Percentiles rank a stretch among this genome's conserved stretches.
Conservation (phyloP, 2,329 filamentous ascomycete genomes). For the Sclerotinia minor region DNA sequence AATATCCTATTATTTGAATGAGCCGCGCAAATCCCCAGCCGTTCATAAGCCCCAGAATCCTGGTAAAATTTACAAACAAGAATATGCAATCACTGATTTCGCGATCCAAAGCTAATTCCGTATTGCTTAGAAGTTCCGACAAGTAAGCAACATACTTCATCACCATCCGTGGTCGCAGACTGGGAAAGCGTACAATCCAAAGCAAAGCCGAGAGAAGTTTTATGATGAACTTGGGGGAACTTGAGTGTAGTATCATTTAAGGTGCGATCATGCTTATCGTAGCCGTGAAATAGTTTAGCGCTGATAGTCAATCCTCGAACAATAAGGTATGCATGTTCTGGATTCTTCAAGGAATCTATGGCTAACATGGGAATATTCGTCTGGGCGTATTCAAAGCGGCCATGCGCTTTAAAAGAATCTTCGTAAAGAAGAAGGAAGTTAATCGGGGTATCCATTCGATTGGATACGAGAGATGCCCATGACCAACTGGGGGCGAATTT, state of each 20-base stretch:
- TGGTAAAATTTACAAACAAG: neutral
- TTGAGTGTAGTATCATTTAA: neutral
- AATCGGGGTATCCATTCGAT: neutral
- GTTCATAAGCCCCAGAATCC: neutral
- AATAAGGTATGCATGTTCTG: neutral
- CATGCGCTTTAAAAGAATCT: neutral
- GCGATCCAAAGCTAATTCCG: neutral
- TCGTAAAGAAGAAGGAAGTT: neutral
- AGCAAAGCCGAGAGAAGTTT: neutral
- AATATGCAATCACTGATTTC: neutral
- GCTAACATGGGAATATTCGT: neutral
- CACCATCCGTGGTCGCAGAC: neutral
- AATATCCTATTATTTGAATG: neutral
- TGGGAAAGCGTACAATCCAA: neutral
- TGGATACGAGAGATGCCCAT: neutral
- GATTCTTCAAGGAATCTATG: neutral
- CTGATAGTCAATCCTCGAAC: neutral
- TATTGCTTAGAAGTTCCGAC: neutral
- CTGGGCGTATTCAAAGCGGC: neutral
- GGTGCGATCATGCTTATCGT: neutral
- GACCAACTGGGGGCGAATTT: slow-evolving; percentile 1
- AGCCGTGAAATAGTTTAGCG: neutral
- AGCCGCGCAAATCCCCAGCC: neutral
- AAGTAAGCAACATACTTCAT: neutral
- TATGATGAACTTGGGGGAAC: neutral